A percentile compares a stretch with the other conserved stretches of the same genome.
These are phyloP conservation scores for Yarrowia hollandica DNA, from an alignment of 805 yeast genomes.

Conservation along the genomic window DNA sequence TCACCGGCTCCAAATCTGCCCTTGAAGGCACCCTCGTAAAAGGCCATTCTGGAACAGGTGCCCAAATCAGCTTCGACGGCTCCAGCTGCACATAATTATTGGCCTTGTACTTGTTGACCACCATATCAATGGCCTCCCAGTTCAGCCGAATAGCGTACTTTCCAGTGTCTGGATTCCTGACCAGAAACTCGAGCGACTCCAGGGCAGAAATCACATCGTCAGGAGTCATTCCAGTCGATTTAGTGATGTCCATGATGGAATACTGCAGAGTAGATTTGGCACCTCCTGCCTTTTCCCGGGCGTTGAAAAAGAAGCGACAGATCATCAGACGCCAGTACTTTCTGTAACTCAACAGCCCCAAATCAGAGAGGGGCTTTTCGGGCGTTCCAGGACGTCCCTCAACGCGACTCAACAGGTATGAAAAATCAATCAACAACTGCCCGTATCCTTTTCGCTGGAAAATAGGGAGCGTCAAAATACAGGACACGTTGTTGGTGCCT, in stretches of 20 bases:
- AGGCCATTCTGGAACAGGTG: constrained; percentile 26
- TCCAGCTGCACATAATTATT: constrained; percentile 57
- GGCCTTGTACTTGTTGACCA: constrained; percentile 52
- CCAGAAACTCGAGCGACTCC: constrained; percentile 69
- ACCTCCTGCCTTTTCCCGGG: background rate
- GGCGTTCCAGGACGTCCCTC: constrained; percentile 89
- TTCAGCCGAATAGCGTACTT: constrained; percentile 58
- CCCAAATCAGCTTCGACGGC: constrained; percentile 65
- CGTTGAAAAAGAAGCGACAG: constrained; percentile 41
- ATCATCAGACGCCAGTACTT: constrained; percentile 79
- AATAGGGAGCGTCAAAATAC: constrained; percentile 86
- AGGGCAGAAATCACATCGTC: constrained; percentile 86
- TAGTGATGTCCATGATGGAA: constrained; percentile 63
- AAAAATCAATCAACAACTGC: constrained; percentile 80
- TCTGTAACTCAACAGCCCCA: constrained; percentile 82
- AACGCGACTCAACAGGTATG: constrained; percentile 71
- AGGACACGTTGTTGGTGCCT: constrained; percentile 65
- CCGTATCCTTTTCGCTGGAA: constrained; percentile 91
- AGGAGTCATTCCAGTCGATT: constrained; percentile 77
- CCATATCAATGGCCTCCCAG: constrained; percentile 45
- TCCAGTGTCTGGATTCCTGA: constrained; percentile 48
- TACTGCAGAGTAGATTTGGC: constrained; percentile 25
- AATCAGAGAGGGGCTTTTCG: constrained; percentile 86
- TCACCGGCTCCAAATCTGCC: constrained; percentile 15
- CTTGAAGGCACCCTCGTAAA: constrained; percentile 2